These are phyloP conservation scores for Pseudozyma flocculosa DNA, from an alignment of 1,284 basidiomycete genomes.

Conservation along the genomic window DNA sequence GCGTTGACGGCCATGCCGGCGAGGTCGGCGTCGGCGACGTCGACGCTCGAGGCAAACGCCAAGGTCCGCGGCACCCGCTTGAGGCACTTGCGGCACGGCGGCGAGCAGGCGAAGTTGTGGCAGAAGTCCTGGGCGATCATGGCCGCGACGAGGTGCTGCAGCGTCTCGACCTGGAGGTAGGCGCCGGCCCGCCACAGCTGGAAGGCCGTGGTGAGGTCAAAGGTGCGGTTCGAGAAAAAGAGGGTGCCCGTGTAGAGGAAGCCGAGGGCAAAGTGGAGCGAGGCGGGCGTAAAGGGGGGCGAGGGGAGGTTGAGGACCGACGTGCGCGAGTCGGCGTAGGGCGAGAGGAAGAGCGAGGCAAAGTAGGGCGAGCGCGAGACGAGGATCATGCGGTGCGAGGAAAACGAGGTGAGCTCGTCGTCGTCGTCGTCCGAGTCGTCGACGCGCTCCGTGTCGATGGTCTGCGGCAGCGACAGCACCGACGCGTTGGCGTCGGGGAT, in stretches of 20 bases:
- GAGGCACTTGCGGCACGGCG: conserved; percentile 47
- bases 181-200: conserved; percentile 79
- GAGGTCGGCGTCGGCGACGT: conserved; percentile 40
- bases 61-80: conserved; percentile 47
- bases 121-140: conserved; percentile 51
- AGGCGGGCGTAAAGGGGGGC: conserved; percentile 91
- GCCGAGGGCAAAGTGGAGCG: conserved; percentile 89
- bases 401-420: conserved; percentile 63
- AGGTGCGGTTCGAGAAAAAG: conserved; percentile 84
- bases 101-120: conserved; percentile 45
- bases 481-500: conserved; percentile 45
- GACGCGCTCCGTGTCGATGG: conserved; percentile 22
- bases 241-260: conserved; percentile 93
- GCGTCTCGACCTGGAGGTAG: conserved; percentile 71
- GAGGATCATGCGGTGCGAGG: conserved; percentile 88
- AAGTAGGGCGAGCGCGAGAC: conserved; percentile 88
- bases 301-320: conserved; percentile 36
- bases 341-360: conserved; percentile 68
- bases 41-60: conserved; percentile 35
- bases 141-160: conserved; percentile 30
- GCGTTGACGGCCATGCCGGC: conserved; percentile 24
- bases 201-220: conserved; percentile 88
- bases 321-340: conserved; percentile 61
- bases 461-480: conserved; percentile 28
- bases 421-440: conserved; percentile 30